Evolutionary conservation across 306 rosid genomes (phyloP), one percentile per base, ranked within the genome.

Genomic region (Quercus cerris): DNA sequence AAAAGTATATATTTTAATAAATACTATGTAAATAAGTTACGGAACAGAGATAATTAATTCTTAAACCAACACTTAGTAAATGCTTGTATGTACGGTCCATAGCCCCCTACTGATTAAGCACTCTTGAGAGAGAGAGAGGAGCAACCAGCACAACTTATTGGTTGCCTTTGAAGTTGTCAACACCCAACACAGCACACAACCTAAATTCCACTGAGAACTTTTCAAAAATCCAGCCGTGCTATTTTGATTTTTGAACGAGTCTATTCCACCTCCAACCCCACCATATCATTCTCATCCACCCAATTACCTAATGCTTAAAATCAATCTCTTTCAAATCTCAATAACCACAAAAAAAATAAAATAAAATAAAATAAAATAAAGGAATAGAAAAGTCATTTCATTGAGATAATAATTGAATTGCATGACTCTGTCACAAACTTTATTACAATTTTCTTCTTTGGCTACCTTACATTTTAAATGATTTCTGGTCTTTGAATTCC

Each of bases 131-230:
- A 6, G 44, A 35, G 5, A 31, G 35, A 33, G 46, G 69, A 52
- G 64, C 66, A 52, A 66, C 28, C 31, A 46, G 66, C 58, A 54
- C 55, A 54, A 66, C 38, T 20, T 27, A 12, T 35, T 70, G 49
- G 18, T 35, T 38, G 70, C 58, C 41, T 77, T 69, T 56, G 30
- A 77, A 56, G 66, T 41, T 78, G 81, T 70, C 76, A 31, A 66
- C 46, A 41, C 46, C 46, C 46, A 41, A 41, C 46, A 41, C 64
- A 38, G 49, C 46, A 22, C 20, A 33, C 58, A 25, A 31, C n/a
- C 74, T 20, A 41, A 41, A 18, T 9, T 33, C 20, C 14, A 33
- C 52, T 1, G 38, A 31, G 1, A 4, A 67, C 51, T 33, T 6
- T 67, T 67, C 52, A 35, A 35, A 67, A 31, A 33, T 67, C 38